phyloP scores from a whole-genome alignment of 441 rosid genomes.

The Aquilaria agallochum region DNA sequence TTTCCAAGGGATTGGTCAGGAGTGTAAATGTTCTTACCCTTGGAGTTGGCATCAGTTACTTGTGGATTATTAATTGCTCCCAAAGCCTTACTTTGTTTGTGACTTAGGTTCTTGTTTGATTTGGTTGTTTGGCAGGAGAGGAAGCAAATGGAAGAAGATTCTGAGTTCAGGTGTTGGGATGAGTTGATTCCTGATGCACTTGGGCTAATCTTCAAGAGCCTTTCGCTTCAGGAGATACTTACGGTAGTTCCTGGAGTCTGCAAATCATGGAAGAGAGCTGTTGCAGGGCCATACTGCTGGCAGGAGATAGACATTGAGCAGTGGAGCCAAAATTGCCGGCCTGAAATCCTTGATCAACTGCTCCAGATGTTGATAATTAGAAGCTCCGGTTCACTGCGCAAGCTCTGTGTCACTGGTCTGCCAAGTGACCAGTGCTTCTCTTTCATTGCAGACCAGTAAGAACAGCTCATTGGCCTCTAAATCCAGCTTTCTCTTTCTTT shows the following conservation, averaged over 20 bases:
- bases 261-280: conserved; percentile 21
- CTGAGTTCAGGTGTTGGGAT: conserved; percentile 12
- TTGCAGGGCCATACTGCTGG: conserved; percentile 17
- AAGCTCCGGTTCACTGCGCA: conserved; percentile 20
- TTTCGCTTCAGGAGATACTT: conserved; percentile 14
- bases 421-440: conserved; percentile 14
- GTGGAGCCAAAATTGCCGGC: conserved; percentile 20
- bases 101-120: background rate
- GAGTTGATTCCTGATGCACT: conserved; percentile 19
- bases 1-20: no score
- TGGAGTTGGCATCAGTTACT: no score
- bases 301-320: conserved; percentile 23
- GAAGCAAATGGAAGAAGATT: conserved; percentile 16
- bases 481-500: no score
- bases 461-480: background rate
- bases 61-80: no score
- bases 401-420: conserved; percentile 19
- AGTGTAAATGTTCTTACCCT: no score
- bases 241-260: conserved; percentile 21
- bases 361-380: conserved; percentile 20
- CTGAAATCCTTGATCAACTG: conserved; percentile 16
- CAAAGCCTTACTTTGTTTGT: no score
- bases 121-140: conserved; percentile 1
- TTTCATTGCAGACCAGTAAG: conserved; percentile 24
- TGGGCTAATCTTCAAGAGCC: conserved; percentile 19